phyloP scores from a whole-genome alignment of 352 stramenopile genomes.

The Globisporangium radiosum region DNA sequence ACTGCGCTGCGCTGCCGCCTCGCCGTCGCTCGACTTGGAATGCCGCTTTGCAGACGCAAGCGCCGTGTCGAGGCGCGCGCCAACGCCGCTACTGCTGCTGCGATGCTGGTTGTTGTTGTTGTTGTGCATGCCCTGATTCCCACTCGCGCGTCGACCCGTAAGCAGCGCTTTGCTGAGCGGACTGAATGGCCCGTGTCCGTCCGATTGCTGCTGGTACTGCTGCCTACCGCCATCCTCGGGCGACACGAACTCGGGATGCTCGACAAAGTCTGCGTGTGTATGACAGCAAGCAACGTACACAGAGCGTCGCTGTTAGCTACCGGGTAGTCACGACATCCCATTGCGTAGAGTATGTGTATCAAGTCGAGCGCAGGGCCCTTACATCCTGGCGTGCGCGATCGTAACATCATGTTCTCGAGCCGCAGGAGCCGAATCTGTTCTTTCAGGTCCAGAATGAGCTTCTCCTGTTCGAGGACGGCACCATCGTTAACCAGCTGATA shows the following conservation, averaged over 20 bases:
- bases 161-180: slow-evolving; percentile 16
- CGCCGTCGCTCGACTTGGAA: slow-evolving; percentile 9
- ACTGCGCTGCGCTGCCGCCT: not conserved
- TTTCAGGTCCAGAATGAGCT: slow-evolving; percentile 60
- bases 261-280: slow-evolving; percentile 31
- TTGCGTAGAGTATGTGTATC: too few species aligned
- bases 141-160: slow-evolving; percentile 6
- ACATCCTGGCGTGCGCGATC: slow-evolving; percentile 61
- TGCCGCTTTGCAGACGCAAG: not conserved
- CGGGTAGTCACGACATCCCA: too few species aligned
- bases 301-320: not conserved
- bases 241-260: slow-evolving; percentile 22
- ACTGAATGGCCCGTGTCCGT: slow-evolving; percentile 3
- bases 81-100: not conserved
- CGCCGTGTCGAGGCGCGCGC: not conserved
- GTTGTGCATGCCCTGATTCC: slow-evolving; percentile 10
- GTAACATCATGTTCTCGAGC: slow-evolving; percentile 65
- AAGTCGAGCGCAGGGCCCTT: slow-evolving; percentile 1
- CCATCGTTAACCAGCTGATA: too few species aligned
- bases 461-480: slow-evolving; percentile 26
- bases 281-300: too few species aligned
- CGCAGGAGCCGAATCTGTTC: slow-evolving; percentile 63
- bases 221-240: slow-evolving; percentile 1
- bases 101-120: not conserved
- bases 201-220: not conserved